Conservation (phyloP, 2,329 filamentous ascomycete species). For the Phialophora tarda region DNA sequence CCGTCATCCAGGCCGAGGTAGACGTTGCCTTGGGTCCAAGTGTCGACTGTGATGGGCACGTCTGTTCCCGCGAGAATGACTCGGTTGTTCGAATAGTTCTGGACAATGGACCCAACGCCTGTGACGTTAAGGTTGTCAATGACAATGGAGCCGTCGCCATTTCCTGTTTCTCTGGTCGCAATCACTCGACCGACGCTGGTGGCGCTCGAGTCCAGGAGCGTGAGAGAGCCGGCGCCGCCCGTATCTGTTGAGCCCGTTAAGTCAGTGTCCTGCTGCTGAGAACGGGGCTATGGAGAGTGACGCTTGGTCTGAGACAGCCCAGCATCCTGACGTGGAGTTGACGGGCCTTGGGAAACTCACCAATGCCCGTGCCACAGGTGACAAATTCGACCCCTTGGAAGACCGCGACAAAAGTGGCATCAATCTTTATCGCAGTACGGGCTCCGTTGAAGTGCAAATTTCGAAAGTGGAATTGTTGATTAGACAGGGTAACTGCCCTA, state of each 20-base stretch:
- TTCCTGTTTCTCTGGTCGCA: not conserved
- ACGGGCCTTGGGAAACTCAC: no score
- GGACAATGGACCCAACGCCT: not conserved
- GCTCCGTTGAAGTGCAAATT: conserved; percentile 2
- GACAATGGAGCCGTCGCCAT: not conserved
- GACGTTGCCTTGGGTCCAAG: conserved; percentile 1
- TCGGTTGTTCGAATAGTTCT: not conserved
- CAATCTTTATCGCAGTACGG: conserved; percentile 1
- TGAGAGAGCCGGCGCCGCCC: not conserved
- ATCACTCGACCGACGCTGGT: not conserved
- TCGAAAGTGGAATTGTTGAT: conserved; percentile 8
- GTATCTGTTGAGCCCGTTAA: not conserved
- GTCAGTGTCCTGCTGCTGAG: no score
- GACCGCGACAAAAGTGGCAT: not conserved
- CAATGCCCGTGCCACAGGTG: conserved; percentile 1
- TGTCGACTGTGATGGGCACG: not conserved
- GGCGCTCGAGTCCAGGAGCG: not conserved
- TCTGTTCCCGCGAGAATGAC: conserved; percentile 1
- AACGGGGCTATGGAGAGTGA: no score
- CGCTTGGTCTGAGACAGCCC: no score
- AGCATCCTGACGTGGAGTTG: no score
- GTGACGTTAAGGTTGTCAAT: conserved; percentile 1
- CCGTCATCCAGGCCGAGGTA: not conserved
- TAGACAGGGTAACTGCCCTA: not conserved
- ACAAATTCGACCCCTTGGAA: not conserved